phyloP scores from a whole-genome alignment of 371 early-diverging fungal genomes.

The Mucor sp. region DNA sequence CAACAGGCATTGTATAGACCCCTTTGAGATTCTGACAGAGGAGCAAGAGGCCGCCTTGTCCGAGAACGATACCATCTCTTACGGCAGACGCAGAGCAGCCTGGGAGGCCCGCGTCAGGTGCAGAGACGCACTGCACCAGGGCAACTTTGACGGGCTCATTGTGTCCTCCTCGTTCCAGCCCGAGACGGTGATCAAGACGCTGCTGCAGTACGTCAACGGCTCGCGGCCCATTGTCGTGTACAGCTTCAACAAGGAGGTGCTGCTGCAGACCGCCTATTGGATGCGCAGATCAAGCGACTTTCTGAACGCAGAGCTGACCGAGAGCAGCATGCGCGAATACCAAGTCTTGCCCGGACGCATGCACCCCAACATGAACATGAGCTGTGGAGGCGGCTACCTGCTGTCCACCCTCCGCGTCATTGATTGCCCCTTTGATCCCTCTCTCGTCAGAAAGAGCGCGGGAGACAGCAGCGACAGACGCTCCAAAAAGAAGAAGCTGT shows the following conservation, averaged over 20 bases:
- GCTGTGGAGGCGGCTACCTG: constrained; percentile 85
- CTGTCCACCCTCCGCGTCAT: constrained; percentile 72
- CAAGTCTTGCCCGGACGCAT: constrained; percentile 89
- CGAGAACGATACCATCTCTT: constrained; percentile 30
- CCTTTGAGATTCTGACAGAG: constrained; percentile 35
- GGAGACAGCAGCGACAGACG: constrained; percentile 11
- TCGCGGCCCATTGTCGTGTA: constrained; percentile 89
- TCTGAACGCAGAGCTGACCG: constrained; percentile 81
- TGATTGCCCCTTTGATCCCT: constrained; percentile 44
- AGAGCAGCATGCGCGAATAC: constrained; percentile 90
- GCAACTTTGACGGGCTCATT: constrained; percentile 76
- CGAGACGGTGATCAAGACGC: constrained; percentile 65
- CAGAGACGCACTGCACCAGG: constrained; percentile 45
- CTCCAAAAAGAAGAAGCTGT: constrained; percentile 23
- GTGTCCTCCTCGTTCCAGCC: constrained; percentile 79
- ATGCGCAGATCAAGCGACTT: constrained; percentile 73
- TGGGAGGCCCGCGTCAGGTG: constrained; percentile 28
- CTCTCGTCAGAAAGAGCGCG: constrained; percentile 21
- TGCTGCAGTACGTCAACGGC: constrained; percentile 72
- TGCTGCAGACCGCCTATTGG: constrained; percentile 69
- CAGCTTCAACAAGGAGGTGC: constrained; percentile 78
- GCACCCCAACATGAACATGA: constrained; percentile 93
- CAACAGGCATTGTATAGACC: constrained; percentile 18
- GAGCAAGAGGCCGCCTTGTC: constrained; percentile 35
- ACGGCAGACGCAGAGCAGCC: constrained; percentile 38